Conservation (phyloP, 805 yeast species). For the Cyberlindnera xylosilytica region DNA sequence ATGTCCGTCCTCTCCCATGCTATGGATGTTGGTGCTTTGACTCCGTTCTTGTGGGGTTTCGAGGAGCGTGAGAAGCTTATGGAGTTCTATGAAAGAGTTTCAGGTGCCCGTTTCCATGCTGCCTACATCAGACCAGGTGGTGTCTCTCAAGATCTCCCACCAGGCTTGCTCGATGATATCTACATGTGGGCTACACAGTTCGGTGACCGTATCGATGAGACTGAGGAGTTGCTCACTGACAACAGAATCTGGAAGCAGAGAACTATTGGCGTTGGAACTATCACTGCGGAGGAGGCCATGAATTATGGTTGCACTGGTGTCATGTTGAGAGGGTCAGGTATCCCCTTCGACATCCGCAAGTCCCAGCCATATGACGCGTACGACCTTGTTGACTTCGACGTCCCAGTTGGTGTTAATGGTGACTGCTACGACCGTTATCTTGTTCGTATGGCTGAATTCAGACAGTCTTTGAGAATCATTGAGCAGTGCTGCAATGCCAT, state of each 20-base stretch:
- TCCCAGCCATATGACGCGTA: conserved; percentile 89
- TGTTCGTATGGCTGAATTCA: conserved; percentile 86
- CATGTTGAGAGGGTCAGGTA: conserved; percentile 88
- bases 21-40: conserved; percentile 92
- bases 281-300: conserved; percentile 83
- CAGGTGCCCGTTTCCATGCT: conserved; percentile 86
- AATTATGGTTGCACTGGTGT: conserved; percentile 81
- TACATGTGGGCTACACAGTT: conserved; percentile 97
- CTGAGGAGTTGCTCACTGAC: conserved; percentile 84
- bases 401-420: conserved; percentile 83
- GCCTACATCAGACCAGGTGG: conserved; percentile 93
- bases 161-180: conserved; percentile 82
- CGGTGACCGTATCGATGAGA: conserved; percentile 88
- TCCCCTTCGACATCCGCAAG: conserved; percentile 83
- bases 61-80: conserved; percentile 90
- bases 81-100: conserved; percentile 89
- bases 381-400: conserved; percentile 79
- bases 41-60: conserved; percentile 92
- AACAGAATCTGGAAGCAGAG: conserved; percentile 92
- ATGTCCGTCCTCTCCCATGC: conserved; percentile 87
- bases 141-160: conserved; percentile 83
- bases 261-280: conserved; percentile 74
- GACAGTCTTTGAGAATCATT: conserved; percentile 85
- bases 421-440: conserved; percentile 91
- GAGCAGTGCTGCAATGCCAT: conserved; percentile 88